Percentiles rank a stretch among this genome's conserved stretches.
phyloP scores from a whole-genome alignment of 306 rosid genomes.

The Vachellia pachyceras region DNA sequence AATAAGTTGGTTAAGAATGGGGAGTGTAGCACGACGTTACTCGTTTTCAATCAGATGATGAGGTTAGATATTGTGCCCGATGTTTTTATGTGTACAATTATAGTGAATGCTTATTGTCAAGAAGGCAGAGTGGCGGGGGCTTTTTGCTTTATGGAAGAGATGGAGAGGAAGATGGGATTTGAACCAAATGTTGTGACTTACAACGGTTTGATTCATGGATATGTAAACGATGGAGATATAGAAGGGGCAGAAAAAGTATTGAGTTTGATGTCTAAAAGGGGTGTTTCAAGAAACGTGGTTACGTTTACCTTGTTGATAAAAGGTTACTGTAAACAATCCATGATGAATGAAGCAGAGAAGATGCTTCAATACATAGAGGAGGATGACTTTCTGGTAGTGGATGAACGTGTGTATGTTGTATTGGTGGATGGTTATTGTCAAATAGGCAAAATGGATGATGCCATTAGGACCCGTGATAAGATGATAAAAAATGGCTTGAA shows the following conservation, averaged over 20 bases:
- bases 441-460: constrained; percentile 70
- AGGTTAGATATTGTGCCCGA: constrained; percentile 66
- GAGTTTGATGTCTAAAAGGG: constrained; percentile 60
- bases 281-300: constrained; percentile 58
- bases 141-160: constrained; percentile 49
- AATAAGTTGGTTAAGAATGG: constrained; percentile 60
- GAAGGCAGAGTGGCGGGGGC: constrained; percentile 60
- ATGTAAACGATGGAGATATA: constrained; percentile 58
- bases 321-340: constrained; percentile 62
- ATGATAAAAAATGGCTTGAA: constrained; percentile 64
- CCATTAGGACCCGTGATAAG: constrained; percentile 71
- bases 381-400: constrained; percentile 53
- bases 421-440: constrained; percentile 73
- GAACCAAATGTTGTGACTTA: constrained; percentile 69
- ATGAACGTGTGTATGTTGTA: constrained; percentile 69
- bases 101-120: constrained; percentile 69
- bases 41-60: constrained; percentile 65
- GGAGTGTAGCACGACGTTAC: constrained; percentile 44
- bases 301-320: constrained; percentile 68
- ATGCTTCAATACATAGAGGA: constrained; percentile 55
- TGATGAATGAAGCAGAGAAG: constrained; percentile 70
- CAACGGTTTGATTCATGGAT: constrained; percentile 76
- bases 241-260: constrained; percentile 57
- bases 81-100: constrained; percentile 63
- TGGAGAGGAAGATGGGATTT: constrained; percentile 62